Percentiles rank a stretch among this genome's conserved stretches.
phyloP scores from a whole-genome alignment of 129 eudicot genomes.

The Escallonia rubra region DNA sequence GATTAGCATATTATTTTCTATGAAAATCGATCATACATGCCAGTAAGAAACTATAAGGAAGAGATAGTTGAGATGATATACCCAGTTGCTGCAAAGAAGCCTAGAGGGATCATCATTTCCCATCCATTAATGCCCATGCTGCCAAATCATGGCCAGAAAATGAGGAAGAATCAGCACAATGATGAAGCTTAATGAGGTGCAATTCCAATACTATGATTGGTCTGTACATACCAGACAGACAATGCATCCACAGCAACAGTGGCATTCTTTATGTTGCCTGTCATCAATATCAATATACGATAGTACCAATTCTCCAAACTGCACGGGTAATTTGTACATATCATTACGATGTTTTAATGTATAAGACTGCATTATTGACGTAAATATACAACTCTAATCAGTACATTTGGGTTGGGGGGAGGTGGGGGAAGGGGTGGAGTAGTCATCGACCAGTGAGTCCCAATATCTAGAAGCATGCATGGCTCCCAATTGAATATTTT shows the following conservation, averaged over 20 bases:
- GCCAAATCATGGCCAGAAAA: neutral
- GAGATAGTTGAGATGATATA: neutral
- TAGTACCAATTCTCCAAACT: constrained; percentile 98
- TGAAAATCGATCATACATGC: no score
- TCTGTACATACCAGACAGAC: constrained; percentile 57
- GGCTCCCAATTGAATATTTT: no score
- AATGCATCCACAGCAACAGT: constrained; percentile 74
- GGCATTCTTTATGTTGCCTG: constrained; percentile 51
- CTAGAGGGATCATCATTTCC: constrained; percentile 59
- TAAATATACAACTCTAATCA: neutral
- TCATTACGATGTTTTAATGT: no score
- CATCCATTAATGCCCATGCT: constrained; percentile 52
- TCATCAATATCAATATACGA: constrained; percentile 70
- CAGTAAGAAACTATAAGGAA: neutral
- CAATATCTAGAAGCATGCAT: no score
- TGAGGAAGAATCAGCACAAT: neutral
- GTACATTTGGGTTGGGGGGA: no score
- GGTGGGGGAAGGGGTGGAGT: no score
- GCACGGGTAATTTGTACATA: constrained; percentile 2
- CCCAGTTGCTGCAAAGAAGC: constrained; percentile 59
- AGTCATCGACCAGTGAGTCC: no score
- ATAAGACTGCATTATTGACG: neutral
- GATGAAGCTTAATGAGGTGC: neutral
- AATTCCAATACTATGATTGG: no score
- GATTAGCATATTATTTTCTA: no score